These are phyloP conservation scores for Auxenochlorella pyrenoidosa DNA, from an alignment of 139 green algal genomes.

Conservation along the genomic window DNA sequence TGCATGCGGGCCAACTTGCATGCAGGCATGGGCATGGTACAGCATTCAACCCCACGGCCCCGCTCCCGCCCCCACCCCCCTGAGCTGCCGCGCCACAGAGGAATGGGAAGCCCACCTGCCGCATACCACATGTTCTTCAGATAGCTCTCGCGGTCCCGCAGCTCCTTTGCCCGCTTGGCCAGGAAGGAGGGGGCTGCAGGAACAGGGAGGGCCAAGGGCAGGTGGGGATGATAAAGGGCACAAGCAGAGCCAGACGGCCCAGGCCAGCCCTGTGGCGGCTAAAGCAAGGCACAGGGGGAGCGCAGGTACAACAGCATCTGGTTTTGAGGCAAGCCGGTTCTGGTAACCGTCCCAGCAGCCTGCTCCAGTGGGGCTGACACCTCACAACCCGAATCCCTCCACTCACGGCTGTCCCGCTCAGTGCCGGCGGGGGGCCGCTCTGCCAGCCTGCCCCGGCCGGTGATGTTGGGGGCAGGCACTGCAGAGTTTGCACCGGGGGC, in stretches of 20 bases:
- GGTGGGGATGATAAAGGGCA: no score
- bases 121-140: conserved; percentile 85
- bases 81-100: no score
- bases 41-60: no score
- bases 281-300: no score
- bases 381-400: no score
- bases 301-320: no score
- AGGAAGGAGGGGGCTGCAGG: neutral
- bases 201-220: neutral
- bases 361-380: no score
- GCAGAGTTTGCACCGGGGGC: neutral
- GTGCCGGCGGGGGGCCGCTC: neutral
- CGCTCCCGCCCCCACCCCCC: no score
- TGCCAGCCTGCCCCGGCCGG: neutral
- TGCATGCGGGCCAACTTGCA: neutral
- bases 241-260: no score
- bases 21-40: neutral
- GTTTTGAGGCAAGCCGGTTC: no score
- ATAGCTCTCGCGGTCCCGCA: conserved; percentile 63
- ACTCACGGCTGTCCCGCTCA: neutral
- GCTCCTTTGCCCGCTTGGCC: conserved; percentile 64
- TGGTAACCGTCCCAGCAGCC: no score
- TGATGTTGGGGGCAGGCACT: neutral
- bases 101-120: conserved; percentile 37
- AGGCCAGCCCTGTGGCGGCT: no score